phyloP scores from a whole-genome alignment of 352 stramenopile genomes.

The Phytophthora agathidicida region DNA sequence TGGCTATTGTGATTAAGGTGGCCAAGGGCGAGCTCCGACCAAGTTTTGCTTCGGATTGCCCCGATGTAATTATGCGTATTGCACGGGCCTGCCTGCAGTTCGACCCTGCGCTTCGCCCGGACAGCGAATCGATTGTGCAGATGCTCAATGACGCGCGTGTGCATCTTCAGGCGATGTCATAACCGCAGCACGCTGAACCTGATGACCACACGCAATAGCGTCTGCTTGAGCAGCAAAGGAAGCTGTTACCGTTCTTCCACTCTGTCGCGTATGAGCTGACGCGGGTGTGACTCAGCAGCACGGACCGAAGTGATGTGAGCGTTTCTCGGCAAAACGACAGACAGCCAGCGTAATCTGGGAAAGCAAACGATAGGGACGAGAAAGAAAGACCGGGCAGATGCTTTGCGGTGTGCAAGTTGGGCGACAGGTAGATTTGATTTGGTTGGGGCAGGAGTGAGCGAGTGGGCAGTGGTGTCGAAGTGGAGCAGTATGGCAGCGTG shows the following conservation, averaged over 20 bases:
- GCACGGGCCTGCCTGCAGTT: conserved; percentile 87
- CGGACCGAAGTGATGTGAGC: conserved; percentile 31
- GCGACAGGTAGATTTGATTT: conserved; percentile 42
- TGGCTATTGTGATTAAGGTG: conserved; percentile 89
- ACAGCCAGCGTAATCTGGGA: conserved; percentile 11
- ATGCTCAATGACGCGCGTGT: conserved; percentile 81
- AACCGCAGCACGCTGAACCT: conserved; percentile 26
- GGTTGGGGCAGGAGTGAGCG: conserved; percentile 30
- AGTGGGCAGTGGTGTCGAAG: conserved; percentile 5
- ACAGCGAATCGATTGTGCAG: conserved; percentile 68
- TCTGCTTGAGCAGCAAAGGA: conserved; percentile 50
- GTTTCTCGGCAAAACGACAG: conserved; percentile 25
- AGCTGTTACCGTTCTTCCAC: conserved; percentile 60
- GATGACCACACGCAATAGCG: conserved; percentile 48
- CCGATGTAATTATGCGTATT: conserved; percentile 70
- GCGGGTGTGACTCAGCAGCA: conserved; percentile 28
- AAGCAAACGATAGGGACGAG: conserved; percentile 23
- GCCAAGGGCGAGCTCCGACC: conserved; percentile 82
- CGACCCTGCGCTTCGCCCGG: conserved; percentile 80
- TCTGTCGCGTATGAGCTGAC: conserved; percentile 24
- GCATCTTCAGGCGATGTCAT: conserved; percentile 56
- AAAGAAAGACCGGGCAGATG: conserved; percentile 12
- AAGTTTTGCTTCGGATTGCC: conserved; percentile 69
- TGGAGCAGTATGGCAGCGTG: neutral
- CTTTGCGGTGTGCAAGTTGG: conserved; percentile 29